Percentiles rank a stretch among this genome's conserved stretches.
Evolutionary conservation across 176 grass and related monocot genomes (phyloP).

Genomic region (Otatea glauca): DNA sequence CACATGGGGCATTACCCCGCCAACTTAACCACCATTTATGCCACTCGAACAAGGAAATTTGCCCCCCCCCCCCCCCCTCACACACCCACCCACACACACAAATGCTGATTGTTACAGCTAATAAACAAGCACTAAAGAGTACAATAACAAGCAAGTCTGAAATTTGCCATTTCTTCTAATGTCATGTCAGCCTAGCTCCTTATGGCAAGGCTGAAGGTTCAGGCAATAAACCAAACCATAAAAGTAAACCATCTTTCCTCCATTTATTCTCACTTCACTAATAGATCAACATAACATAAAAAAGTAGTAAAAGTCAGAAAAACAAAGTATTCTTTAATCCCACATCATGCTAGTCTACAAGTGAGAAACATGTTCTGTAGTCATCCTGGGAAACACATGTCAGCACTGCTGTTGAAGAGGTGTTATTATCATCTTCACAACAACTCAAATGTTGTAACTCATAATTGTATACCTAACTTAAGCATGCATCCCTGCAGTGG

Average conservation of each 20-base stretch:
- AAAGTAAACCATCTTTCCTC: background rate
- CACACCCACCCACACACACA: too few species aligned
- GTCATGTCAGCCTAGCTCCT: background rate
- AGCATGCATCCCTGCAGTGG: background rate
- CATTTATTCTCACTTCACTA: background rate
- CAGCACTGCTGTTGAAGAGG: background rate
- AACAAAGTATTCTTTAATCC: background rate
- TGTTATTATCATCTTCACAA: background rate
- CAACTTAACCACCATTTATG: background rate
- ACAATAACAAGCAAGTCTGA: conserved; percentile 14
- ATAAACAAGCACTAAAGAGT: background rate
- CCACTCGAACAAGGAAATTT: background rate
- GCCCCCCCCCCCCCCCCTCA: too few species aligned
- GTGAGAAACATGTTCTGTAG: conserved; percentile 17
- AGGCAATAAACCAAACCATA: background rate
- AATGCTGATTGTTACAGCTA: background rate
- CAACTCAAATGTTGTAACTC: background rate
- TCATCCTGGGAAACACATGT: conserved; percentile 9
- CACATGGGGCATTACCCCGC: background rate
- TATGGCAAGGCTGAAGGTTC: background rate
- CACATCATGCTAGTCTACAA: conserved; percentile 9
- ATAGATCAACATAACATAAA: background rate
- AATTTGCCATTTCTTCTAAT: background rate
- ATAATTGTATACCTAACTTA: background rate
- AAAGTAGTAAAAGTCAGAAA: conserved; percentile 12